Conservation (phyloP, 257 asterid genomes). For the Capsicum baccatum region DNA sequence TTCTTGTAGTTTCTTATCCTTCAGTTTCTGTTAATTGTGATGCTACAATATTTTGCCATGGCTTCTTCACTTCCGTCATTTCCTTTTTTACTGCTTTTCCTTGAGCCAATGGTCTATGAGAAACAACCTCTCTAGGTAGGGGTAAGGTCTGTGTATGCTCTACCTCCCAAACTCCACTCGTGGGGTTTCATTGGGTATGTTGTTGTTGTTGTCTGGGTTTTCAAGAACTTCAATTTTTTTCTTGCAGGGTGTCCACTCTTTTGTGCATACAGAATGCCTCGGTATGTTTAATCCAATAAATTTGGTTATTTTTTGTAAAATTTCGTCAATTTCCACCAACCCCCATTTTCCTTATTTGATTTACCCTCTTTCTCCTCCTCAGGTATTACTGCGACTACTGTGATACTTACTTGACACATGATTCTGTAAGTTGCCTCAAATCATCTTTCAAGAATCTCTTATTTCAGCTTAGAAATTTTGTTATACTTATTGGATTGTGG, state of each 20-base stretch:
- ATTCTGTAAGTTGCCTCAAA: slow-evolving; percentile 33
- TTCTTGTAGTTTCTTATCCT: neutral
- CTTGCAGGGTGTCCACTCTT: neutral
- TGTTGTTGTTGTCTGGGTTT: neutral
- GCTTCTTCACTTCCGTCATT: neutral
- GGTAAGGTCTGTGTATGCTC: neutral
- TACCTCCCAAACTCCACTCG: too few relatives aligned
- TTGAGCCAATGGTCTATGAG: neutral
- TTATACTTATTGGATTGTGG: neutral
- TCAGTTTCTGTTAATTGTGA: neutral
- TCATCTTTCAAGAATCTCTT: neutral
- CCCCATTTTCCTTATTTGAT: neutral
- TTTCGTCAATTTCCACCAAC: neutral
- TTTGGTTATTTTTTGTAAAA: neutral
- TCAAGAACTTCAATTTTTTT: neutral
- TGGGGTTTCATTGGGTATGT: neutral
- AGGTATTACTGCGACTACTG: slow-evolving; percentile 44
- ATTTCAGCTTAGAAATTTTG: neutral
- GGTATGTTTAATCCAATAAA: slow-evolving; percentile 22
- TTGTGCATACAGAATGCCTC: slow-evolving; percentile 27
- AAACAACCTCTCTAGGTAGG: neutral
- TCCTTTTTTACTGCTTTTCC: neutral
- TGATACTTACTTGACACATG: slow-evolving; percentile 41
- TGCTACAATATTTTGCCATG: neutral
- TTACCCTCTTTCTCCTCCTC: neutral